Evolutionary conservation across 139 green algal genomes (phyloP).

Genomic region (Asterochloris erici): DNA sequence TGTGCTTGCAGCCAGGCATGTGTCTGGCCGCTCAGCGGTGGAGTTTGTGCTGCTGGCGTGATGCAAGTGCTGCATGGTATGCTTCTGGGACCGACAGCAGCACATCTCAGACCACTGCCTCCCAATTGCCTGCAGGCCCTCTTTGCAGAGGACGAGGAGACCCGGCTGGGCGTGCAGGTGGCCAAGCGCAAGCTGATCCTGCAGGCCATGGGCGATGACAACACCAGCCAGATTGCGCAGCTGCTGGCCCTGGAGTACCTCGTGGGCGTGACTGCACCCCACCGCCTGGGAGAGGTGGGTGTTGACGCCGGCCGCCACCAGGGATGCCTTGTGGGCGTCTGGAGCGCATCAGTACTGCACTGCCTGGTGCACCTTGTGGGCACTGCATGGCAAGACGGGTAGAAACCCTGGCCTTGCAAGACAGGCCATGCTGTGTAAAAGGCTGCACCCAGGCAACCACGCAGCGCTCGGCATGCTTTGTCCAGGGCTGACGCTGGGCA

Average conservation of each 20-base stretch:
- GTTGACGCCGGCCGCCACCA: too few species aligned
- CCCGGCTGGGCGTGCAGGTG: conserved; percentile 38
- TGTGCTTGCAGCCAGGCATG: too few species aligned
- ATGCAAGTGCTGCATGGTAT: not conserved
- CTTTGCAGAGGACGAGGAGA: conserved; percentile 1
- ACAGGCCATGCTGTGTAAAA: too few species aligned
- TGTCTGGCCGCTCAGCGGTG: not conserved
- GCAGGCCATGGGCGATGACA: conserved; percentile 40
- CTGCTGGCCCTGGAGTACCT: conserved; percentile 79
- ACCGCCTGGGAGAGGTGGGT: conserved; percentile 18
- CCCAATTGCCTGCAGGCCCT: not conserved
- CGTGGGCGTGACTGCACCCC: conserved; percentile 29
- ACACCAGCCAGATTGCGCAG: conserved; percentile 62
- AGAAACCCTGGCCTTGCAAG: too few species aligned
- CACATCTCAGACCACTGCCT: too few species aligned
- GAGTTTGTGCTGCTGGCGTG: not conserved
- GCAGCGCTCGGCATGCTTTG: too few species aligned
- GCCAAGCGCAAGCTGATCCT: conserved; percentile 32
- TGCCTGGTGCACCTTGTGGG: too few species aligned
- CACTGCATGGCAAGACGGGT: too few species aligned
- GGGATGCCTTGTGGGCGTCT: too few species aligned
- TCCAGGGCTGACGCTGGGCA: too few species aligned
- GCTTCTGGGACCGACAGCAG: not conserved
- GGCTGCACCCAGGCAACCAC: too few species aligned
- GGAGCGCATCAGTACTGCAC: too few species aligned